A percentile compares a stretch with the other conserved stretches of the same genome.
Conservation (phyloP, 345 rosid genomes). For the Balakata baccata region DNA sequence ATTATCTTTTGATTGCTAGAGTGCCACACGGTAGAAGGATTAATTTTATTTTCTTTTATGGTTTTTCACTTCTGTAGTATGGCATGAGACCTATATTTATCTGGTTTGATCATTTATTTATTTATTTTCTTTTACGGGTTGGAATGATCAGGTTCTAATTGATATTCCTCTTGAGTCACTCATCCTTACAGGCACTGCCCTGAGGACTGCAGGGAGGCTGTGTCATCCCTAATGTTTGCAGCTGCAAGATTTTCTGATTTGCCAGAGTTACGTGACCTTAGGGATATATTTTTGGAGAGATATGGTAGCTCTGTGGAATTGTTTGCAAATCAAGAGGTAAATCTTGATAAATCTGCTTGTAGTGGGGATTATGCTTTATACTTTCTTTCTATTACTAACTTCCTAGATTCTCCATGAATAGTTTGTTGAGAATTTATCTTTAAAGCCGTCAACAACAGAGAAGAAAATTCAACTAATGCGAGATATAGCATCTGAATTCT, state of each 20-base stretch:
- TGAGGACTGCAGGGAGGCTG: slow-evolving; percentile 75
- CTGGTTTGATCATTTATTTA: neutral
- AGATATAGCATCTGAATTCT: slow-evolving; percentile 69
- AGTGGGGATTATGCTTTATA: neutral
- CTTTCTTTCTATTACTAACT: slow-evolving; percentile 23
- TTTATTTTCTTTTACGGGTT: neutral
- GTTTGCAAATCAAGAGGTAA: slow-evolving; percentile 72
- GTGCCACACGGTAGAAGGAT: neutral
- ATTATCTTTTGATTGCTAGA: neutral
- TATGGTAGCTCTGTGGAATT: slow-evolving; percentile 64
- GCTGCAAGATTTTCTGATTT: slow-evolving; percentile 92
- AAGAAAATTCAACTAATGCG: slow-evolving; percentile 69
- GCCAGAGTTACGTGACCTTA: slow-evolving; percentile 85
- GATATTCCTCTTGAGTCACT: slow-evolving; percentile 7
- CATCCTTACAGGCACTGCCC: slow-evolving; percentile 70
- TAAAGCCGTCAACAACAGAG: slow-evolving; percentile 53
- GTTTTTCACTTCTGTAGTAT: too few species aligned
- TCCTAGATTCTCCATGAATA: slow-evolving; percentile 24
- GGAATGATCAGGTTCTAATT: neutral
- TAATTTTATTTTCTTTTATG: too few species aligned
- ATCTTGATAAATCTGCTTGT: slow-evolving; percentile 12
- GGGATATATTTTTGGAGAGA: slow-evolving; percentile 76
- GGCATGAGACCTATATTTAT: too few species aligned
- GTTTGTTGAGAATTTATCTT: slow-evolving; percentile 64
- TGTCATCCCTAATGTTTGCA: slow-evolving; percentile 83